Evolutionary conservation across 2,329 filamentous ascomycete species (phyloP).

Genomic region (Epichloe brachyelytri): DNA sequence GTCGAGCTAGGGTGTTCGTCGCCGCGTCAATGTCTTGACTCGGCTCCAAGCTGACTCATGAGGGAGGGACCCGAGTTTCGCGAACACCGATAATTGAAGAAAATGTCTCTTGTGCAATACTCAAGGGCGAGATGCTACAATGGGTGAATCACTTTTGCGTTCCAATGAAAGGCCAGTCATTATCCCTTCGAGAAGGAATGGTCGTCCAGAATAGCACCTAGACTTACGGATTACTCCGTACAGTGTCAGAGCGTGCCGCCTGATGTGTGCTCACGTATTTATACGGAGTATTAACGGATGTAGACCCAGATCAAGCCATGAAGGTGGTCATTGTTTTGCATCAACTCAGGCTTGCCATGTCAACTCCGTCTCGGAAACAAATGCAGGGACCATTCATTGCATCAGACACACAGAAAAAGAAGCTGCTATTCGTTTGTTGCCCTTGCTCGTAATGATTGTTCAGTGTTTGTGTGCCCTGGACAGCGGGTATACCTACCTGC

Average conservation of each 20-base stretch:
- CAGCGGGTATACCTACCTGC: no score
- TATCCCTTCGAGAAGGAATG: no score
- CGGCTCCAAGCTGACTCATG: background rate
- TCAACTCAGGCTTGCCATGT: background rate
- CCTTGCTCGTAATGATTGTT: no score
- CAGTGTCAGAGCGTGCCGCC: background rate
- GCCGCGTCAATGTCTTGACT: background rate
- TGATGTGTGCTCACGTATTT: background rate
- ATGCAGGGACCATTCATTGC: background rate
- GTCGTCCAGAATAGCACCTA: no score
- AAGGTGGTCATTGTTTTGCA: background rate
- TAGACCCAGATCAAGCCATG: background rate
- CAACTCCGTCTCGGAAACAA: background rate
- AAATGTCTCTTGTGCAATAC: background rate
- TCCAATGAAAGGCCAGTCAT: background rate
- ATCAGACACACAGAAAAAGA: background rate
- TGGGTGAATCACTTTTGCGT: background rate
- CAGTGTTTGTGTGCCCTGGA: no score
- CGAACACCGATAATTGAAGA: background rate
- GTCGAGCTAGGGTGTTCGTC: no score
- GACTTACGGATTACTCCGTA: no score
- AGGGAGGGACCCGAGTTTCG: background rate
- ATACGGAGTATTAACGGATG: no score
- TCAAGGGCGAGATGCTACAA: background rate
- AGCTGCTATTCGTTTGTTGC: background rate